Evolutionary conservation across 2,329 filamentous ascomycete genomes (phyloP).

Genomic region (Exophiala sp.): DNA sequence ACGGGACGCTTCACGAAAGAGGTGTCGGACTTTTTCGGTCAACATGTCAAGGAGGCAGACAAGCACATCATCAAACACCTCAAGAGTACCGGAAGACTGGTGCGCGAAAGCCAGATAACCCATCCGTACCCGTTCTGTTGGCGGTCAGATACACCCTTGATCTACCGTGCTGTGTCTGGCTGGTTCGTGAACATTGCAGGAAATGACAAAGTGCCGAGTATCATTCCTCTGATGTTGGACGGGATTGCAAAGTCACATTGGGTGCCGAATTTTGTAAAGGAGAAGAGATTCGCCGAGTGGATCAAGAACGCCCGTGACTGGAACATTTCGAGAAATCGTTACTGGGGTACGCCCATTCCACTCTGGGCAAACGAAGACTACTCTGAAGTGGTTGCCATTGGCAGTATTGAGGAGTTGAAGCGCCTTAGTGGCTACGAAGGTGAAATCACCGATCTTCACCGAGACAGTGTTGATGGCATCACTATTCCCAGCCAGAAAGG

Average conservation of each 20-base stretch:
- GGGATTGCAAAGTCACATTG: conserved; percentile 79
- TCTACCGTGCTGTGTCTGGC: conserved; percentile 80
- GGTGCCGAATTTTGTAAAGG: conserved; percentile 79
- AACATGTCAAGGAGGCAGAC: conserved; percentile 82
- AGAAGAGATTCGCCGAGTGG: conserved; percentile 80
- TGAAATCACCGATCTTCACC: conserved; percentile 72
- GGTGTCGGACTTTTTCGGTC: conserved; percentile 69
- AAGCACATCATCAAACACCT: conserved; percentile 82
- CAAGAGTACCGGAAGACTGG: conserved; percentile 64
- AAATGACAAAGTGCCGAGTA: conserved; percentile 33
- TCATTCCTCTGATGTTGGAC: conserved; percentile 73
- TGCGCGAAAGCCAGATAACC: conserved; percentile 71
- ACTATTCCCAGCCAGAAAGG: conserved; percentile 80
- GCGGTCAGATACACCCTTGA: conserved; percentile 78
- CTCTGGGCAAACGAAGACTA: conserved; percentile 80
- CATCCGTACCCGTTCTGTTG: conserved; percentile 87
- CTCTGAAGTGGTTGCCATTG: conserved; percentile 73
- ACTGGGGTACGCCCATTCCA: conserved; percentile 84
- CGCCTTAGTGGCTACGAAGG: conserved; percentile 71
- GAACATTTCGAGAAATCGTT: conserved; percentile 83
- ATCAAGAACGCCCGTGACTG: conserved; percentile 79
- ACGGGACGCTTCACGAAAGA: conserved; percentile 68
- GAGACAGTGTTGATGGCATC: conserved; percentile 81
- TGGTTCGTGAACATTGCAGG: conserved; percentile 84
- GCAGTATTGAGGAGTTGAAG: conserved; percentile 72